phyloP scores from a whole-genome alignment of 1,284 basidiomycete species.

The Hortiboletus rubellus region DNA sequence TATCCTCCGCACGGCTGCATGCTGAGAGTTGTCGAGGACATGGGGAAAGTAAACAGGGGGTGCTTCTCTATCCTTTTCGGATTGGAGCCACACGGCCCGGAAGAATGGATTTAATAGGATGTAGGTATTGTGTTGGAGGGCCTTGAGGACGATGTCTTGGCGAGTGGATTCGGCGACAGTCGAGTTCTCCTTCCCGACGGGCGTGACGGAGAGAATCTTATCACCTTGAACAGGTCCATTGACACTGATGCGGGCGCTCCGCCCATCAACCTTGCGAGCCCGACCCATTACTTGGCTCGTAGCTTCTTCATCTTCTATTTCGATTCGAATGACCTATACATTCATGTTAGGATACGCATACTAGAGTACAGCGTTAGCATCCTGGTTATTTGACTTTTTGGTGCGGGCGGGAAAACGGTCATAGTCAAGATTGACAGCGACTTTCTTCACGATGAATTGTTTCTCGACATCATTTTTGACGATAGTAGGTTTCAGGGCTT shows the following conservation, averaged over 20 bases:
- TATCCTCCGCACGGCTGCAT: conserved; percentile 38
- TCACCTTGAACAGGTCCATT: conserved; percentile 21
- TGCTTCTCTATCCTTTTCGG: neutral
- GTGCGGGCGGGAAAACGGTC: conserved; percentile 46
- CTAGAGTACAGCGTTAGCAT: conserved; percentile 13
- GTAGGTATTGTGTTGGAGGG: conserved; percentile 36
- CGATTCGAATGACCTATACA: conserved; percentile 22
- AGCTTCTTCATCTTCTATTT: conserved; percentile 7
- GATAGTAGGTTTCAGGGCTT: conserved; percentile 39
- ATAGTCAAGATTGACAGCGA: conserved; percentile 36
- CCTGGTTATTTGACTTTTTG: conserved; percentile 35
- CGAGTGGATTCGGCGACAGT: conserved; percentile 45
- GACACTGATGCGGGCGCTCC: conserved; percentile 26
- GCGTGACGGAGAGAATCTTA: conserved; percentile 36
- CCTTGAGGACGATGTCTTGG: conserved; percentile 36
- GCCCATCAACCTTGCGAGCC: conserved; percentile 18
- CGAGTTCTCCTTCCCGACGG: conserved; percentile 45
- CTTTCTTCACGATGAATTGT: conserved; percentile 27
- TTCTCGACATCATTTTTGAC: conserved; percentile 46
- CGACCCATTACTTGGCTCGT: conserved; percentile 16
- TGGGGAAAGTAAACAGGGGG: conserved; percentile 6
- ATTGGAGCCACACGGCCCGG: conserved; percentile 41
- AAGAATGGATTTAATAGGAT: conserved; percentile 48
- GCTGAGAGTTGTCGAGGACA: conserved; percentile 43
- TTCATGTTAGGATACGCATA: neutral